These are phyloP conservation scores for Tilletia indica DNA, from an alignment of 1,284 basidiomycete genomes.

Conservation along the genomic window DNA sequence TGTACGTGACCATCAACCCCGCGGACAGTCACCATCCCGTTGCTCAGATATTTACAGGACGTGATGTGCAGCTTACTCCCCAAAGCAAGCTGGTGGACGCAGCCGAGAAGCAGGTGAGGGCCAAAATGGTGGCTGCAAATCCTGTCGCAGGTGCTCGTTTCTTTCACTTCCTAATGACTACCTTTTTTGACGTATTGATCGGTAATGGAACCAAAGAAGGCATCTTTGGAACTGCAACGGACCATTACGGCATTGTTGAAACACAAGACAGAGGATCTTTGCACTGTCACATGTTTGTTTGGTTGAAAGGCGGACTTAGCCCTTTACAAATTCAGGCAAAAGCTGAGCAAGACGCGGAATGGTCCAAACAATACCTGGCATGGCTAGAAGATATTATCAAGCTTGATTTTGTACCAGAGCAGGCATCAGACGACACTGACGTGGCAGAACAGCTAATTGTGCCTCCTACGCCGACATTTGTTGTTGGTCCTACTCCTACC, in stretches of 20 bases:
- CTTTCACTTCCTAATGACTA: background rate
- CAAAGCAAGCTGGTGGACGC: background rate
- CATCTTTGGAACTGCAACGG: background rate
- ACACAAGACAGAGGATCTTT: background rate
- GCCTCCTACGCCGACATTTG: too few relatives aligned
- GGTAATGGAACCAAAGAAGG: background rate
- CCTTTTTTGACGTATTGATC: background rate
- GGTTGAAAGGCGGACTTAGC: background rate
- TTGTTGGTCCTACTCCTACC: too few relatives aligned
- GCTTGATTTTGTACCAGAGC: background rate
- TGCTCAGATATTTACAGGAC: background rate
- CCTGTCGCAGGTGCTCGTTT: background rate
- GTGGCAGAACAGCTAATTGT: too few relatives aligned
- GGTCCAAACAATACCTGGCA: background rate
- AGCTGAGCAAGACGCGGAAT: background rate
- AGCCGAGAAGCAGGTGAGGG: background rate
- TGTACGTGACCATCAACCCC: conserved; percentile 6
- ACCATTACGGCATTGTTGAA: background rate
- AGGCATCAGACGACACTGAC: too few relatives aligned
- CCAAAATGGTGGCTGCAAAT: background rate
- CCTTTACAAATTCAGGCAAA: background rate
- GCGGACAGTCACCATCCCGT: background rate
- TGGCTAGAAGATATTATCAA: conserved; percentile 6
- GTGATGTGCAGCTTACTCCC: background rate
- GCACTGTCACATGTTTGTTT: conserved; percentile 6